Evolutionary conservation across 352 stramenopile genomes (phyloP).

Genomic region (Pythium phragmitis): DNA sequence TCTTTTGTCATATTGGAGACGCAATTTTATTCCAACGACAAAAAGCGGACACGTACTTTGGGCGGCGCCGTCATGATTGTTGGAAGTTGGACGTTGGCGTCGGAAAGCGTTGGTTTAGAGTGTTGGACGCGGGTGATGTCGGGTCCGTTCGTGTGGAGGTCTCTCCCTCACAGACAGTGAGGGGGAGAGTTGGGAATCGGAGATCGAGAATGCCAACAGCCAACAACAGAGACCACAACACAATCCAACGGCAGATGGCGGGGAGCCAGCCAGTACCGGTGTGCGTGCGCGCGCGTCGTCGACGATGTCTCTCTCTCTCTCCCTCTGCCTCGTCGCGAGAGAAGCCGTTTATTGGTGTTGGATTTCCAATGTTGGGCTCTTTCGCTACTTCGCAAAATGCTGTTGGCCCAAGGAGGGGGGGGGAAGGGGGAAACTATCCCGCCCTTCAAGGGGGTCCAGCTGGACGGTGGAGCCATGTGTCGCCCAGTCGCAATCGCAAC

Average conservation of each 20-base stretch:
- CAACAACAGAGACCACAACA: not conserved
- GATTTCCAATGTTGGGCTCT: slow-evolving; percentile 6
- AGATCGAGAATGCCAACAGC: not conserved
- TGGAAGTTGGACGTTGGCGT: not conserved
- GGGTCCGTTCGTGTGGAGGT: too few relatives aligned
- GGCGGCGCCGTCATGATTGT: slow-evolving; percentile 10
- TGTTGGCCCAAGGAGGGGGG: too few relatives aligned
- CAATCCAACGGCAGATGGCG: not conserved
- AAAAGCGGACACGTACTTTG: slow-evolving; percentile 15
- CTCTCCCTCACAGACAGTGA: not conserved
- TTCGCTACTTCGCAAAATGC: slow-evolving; percentile 13
- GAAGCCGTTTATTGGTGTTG: too few relatives aligned
- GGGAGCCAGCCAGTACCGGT: not conserved
- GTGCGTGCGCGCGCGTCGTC: not conserved
- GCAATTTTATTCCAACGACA: not conserved
- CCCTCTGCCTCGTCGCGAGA: not conserved
- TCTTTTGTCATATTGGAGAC: too few relatives aligned
- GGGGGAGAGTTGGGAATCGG: not conserved
- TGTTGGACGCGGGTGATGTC: too few relatives aligned
- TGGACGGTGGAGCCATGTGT: slow-evolving; percentile 27
- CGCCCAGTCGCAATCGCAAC: slow-evolving; percentile 23
- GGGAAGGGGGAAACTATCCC: not conserved
- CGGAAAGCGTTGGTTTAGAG: too few relatives aligned
- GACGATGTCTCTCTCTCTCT: slow-evolving; percentile 3
- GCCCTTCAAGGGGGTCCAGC: slow-evolving; percentile 3